Evolutionary conservation across 768 basidiomycete species (phyloP).

Genomic region (Grammothele lineata): DNA sequence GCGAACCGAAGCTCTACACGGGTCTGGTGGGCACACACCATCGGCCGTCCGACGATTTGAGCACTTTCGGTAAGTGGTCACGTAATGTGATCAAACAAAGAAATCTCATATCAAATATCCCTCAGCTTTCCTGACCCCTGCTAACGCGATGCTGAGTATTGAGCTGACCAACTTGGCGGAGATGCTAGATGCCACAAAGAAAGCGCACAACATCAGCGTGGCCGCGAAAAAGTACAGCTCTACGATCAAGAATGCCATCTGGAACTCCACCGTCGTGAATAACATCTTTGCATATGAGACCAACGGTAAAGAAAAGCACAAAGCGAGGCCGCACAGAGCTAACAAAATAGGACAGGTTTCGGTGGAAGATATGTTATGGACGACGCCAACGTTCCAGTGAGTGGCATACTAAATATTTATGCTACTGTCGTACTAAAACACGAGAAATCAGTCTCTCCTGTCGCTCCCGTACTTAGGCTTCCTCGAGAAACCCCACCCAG

Average conservation of each 20-base stretch:
- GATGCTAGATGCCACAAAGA: conserved; percentile 48
- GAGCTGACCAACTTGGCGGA: conserved; percentile 59
- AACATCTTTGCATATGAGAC: conserved; percentile 75
- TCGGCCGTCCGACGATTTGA: conserved; percentile 73
- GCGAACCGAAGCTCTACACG: conserved; percentile 71
- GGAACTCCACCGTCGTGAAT: conserved; percentile 57
- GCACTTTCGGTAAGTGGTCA: conserved; percentile 53
- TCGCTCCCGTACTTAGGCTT: conserved; percentile 80
- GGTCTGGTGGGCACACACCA: conserved; percentile 76
- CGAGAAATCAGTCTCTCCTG: conserved; percentile 52
- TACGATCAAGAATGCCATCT: conserved; percentile 56
- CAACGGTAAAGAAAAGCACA: conserved; percentile 54
- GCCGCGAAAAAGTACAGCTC: conserved; percentile 56
- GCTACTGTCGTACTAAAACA: no score
- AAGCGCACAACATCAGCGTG: conserved; percentile 46
- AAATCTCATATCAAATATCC: no score
- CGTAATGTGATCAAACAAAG: no score
- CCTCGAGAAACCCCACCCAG: conserved; percentile 51
- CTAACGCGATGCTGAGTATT: conserved; percentile 80
- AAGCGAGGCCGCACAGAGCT: background rate
- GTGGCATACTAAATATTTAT: conserved; percentile 18
- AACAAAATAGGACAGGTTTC: conserved; percentile 37
- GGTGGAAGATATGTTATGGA: conserved; percentile 79
- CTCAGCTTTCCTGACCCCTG: conserved; percentile 70
- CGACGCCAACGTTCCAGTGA: conserved; percentile 79